phyloP scores from a whole-genome alignment of 495 filamentous ascomycete species.

The Elaphomyces granulatus region DNA sequence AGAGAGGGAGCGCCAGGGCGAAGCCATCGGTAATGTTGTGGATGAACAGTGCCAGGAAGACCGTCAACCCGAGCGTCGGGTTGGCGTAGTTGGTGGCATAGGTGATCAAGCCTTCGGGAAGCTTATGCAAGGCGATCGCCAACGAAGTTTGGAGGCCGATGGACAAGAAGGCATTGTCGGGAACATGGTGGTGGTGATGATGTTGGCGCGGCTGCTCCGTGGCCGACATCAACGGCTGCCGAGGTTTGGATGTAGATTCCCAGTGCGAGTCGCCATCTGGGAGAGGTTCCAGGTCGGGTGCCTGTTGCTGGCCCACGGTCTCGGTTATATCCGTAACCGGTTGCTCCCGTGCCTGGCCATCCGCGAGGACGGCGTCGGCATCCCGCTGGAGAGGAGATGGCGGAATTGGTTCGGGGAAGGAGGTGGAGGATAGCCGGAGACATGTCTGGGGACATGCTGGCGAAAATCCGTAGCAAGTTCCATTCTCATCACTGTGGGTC shows the following conservation, averaged over 20 bases:
- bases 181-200: constrained; percentile 98
- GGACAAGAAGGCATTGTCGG: constrained; percentile 80
- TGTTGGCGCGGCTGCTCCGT: no score
- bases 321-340: neutral
- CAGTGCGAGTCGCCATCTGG: neutral
- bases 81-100: constrained; percentile 97
- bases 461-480: constrained; percentile 70
- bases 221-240: constrained; percentile 15
- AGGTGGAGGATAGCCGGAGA: constrained; percentile 8
- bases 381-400: neutral
- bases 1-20: constrained; percentile 80
- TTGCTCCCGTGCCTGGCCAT: neutral
- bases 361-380: neutral
- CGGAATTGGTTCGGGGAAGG: neutral
- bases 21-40: constrained; percentile 98
- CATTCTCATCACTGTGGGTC: constrained; percentile 52
- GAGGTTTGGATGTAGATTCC: constrained; percentile 6
- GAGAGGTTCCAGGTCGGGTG: constrained; percentile 4
- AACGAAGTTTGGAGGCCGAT: constrained; percentile 88
- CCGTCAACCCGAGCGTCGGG: constrained; percentile 68
- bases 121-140: constrained; percentile 91
- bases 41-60: constrained; percentile 91
- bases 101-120: constrained; percentile 96
- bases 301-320: neutral
- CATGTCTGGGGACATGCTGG: constrained; percentile 79